These are phyloP conservation scores for Ascochyta clinopodiicola DNA, from an alignment of 2,329 filamentous ascomycete species.

Conservation along the genomic window DNA sequence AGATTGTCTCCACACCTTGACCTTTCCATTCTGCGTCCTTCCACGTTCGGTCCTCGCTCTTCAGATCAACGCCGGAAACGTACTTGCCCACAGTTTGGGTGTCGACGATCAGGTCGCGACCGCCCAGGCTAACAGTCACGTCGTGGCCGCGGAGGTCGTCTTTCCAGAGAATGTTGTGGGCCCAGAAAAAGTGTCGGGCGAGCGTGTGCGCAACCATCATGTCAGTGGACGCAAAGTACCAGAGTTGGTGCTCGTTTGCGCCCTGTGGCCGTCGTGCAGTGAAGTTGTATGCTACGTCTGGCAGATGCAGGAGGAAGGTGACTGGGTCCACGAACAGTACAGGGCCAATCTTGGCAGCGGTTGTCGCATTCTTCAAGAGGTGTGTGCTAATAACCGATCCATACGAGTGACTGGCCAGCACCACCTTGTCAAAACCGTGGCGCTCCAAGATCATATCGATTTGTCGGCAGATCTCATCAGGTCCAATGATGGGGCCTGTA, in stretches of 20 bases:
- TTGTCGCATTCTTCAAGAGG: conserved; percentile 59
- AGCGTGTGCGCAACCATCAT: conserved; percentile 70
- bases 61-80: conserved; percentile 52
- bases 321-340: conserved; percentile 68
- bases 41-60: conserved; percentile 37
- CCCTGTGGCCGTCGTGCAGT: conserved; percentile 36
- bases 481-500: conserved; percentile 59
- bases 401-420: conserved; percentile 68
- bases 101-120: conserved; percentile 70
- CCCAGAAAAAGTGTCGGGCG: conserved; percentile 74
- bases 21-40: conserved; percentile 47
- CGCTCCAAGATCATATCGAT: conserved; percentile 63
- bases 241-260: conserved; percentile 74
- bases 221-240: conserved; percentile 74
- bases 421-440: conserved; percentile 65
- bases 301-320: conserved; percentile 70
- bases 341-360: conserved; percentile 57
- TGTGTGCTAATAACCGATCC: conserved; percentile 69
- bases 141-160: conserved; percentile 61
- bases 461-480: conserved; percentile 62
- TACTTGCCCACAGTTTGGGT: conserved; percentile 65
- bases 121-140: conserved; percentile 66
- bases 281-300: conserved; percentile 76
- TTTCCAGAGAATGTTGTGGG: conserved; percentile 73
- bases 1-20: conserved; percentile 62